These are phyloP conservation scores for Onygena corvina DNA, from an alignment of 2,329 filamentous ascomycete species.

Conservation along the genomic window DNA sequence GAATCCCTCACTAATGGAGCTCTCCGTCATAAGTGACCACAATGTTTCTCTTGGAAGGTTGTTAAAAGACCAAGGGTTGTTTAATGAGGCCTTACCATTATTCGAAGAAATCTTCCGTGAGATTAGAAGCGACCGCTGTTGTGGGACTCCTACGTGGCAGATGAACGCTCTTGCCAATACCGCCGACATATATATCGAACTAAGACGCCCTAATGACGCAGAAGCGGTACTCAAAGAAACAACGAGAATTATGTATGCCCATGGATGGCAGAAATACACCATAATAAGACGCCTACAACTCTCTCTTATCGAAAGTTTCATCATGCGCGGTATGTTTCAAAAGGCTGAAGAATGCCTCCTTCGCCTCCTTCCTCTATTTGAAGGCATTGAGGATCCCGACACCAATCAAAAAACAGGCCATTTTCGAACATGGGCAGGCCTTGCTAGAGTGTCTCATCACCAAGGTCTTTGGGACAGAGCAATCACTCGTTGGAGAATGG, in stretches of 20 bases:
- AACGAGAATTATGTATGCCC: neutral
- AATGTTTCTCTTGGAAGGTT: conserved; percentile 10
- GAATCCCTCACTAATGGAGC: conserved; percentile 7
- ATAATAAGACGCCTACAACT: conserved; percentile 6
- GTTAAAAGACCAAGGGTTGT: conserved; percentile 9
- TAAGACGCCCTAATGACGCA: conserved; percentile 7
- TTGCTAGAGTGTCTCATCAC: conserved; percentile 10
- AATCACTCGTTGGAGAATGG: conserved; percentile 1
- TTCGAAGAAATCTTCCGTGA: neutral
- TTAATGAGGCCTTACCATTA: neutral
- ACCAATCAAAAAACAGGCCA: neutral
- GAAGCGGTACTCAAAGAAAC: conserved; percentile 7
- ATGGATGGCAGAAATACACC: neutral
- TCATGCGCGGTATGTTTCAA: conserved; percentile 10
- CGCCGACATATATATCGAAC: conserved; percentile 10
- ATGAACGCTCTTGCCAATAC: conserved; percentile 9
- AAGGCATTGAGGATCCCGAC: neutral
- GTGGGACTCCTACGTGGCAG: neutral
- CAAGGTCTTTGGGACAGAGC: conserved; percentile 10
- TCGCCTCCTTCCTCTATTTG: conserved; percentile 2
- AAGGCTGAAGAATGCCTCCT: conserved; percentile 8
- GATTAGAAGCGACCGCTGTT: neutral
- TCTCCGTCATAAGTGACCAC: conserved; percentile 5
- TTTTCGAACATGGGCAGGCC: neutral
- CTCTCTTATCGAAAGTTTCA: conserved; percentile 10